Conservation (phyloP, 306 rosid genomes). For the Dalbergia cochinchinensis region DNA sequence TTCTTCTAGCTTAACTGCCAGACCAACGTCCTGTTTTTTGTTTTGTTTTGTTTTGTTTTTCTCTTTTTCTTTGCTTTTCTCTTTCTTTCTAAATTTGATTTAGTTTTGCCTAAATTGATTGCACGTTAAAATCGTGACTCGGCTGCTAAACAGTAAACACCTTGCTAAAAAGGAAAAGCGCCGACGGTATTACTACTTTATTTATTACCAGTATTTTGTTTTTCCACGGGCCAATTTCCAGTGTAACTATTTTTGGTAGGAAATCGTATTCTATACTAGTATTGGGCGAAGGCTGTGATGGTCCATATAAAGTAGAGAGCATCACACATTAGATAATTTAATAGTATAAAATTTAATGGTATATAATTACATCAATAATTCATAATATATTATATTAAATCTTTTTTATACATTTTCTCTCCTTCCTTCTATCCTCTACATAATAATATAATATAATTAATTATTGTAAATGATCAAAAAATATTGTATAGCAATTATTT, state of each 20-base stretch:
- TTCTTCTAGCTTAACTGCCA: not conserved
- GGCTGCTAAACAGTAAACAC: not conserved
- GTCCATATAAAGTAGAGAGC: too few species aligned
- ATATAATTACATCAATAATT: too few species aligned
- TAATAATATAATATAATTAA: too few species aligned
- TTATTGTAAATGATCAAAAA: too few species aligned
- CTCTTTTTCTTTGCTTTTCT: not conserved
- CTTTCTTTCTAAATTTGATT: not conserved
- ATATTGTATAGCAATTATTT: too few species aligned
- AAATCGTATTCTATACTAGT: not conserved
- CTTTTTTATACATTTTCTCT: too few species aligned
- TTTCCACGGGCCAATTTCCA: conserved; percentile 16
- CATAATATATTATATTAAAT: too few species aligned
- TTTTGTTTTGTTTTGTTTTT: not conserved
- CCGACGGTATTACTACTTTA: not conserved
- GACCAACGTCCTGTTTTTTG: too few species aligned
- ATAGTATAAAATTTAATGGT: too few species aligned
- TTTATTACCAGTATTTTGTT: not conserved
- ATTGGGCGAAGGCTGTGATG: too few species aligned
- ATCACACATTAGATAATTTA: too few species aligned
- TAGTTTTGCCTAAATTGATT: not conserved
- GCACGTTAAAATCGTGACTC: conserved; percentile 23
- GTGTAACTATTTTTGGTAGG: not conserved
- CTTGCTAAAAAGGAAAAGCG: conserved; percentile 9
- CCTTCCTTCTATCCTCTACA: too few species aligned